Evolutionary conservation across 2,329 filamentous ascomycete species (phyloP).

Genomic region (Annulohypoxylon truncatum): DNA sequence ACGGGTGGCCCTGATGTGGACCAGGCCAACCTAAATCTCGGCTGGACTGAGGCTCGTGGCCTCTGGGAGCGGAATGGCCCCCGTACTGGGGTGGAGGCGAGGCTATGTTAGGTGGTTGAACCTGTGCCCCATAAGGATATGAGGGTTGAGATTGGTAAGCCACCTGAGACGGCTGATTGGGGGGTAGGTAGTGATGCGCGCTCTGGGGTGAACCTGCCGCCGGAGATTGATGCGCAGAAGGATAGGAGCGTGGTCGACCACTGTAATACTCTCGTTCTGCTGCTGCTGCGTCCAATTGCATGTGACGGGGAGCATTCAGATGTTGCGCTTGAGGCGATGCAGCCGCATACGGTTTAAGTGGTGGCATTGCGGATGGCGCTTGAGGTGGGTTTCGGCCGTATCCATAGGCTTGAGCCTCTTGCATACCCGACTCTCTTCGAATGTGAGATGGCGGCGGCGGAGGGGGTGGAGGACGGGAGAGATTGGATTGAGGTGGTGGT

Average conservation of each 20-base stretch:
- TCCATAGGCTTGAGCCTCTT: conserved; percentile 58
- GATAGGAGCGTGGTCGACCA: conserved; percentile 51
- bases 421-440: conserved; percentile 57
- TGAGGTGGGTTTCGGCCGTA: conserved; percentile 57
- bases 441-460: conserved; percentile 57
- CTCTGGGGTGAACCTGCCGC: conserved; percentile 62
- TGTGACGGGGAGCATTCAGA: conserved; percentile 59
- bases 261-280: conserved; percentile 61
- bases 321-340: conserved; percentile 64
- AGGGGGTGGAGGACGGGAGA: conserved; percentile 56
- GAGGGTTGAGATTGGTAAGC: conserved; percentile 58
- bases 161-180: conserved; percentile 52
- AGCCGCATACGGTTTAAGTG: conserved; percentile 64
- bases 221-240: conserved; percentile 50
- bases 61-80: conserved; percentile 58
- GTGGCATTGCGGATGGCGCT: conserved; percentile 61
- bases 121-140: conserved; percentile 58
- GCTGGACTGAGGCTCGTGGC: conserved; percentile 55
- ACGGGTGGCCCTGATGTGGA: conserved; percentile 46
- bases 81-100: conserved; percentile 68
- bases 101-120: conserved; percentile 57
- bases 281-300: conserved; percentile 56
- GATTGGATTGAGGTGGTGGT: conserved; percentile 59
- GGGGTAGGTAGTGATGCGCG: conserved; percentile 59
- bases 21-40: conserved; percentile 54